Evolutionary conservation across 2,329 filamentous ascomycete species (phyloP).

Genomic region (Alternaria conjuncta): DNA sequence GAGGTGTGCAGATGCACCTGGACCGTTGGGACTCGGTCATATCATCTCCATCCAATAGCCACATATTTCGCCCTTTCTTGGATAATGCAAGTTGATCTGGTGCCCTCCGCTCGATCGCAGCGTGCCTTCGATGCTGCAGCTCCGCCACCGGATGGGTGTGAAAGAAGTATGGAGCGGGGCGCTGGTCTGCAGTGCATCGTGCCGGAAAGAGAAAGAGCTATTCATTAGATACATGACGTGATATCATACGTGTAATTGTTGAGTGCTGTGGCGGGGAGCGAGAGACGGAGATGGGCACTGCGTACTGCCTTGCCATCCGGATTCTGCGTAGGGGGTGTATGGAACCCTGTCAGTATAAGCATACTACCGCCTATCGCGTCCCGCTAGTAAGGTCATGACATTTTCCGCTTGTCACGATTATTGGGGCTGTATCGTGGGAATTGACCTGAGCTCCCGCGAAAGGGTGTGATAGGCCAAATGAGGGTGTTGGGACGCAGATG

Average conservation of each 20-base stretch:
- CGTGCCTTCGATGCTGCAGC: background rate
- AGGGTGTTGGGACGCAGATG: background rate
- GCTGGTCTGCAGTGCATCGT: background rate
- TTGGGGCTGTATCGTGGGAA: background rate
- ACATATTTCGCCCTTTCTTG: too few relatives aligned
- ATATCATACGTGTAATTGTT: background rate
- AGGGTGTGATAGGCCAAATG: background rate
- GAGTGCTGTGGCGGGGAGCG: background rate
- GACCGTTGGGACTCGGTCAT: background rate
- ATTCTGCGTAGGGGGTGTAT: background rate
- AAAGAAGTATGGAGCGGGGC: background rate
- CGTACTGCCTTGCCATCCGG: background rate
- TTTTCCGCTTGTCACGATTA: background rate
- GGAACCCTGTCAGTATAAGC: background rate
- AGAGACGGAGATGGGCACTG: background rate
- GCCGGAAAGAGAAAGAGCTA: background rate
- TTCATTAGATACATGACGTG: background rate
- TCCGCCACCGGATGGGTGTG: background rate
- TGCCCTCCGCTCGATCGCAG: background rate
- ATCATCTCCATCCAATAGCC: too few relatives aligned
- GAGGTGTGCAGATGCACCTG: too few relatives aligned
- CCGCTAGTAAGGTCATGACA: background rate
- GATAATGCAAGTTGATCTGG: background rate
- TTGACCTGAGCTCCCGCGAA: background rate
- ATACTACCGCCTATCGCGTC: background rate